Base-by-base conservation (phyloP, 768 basidiomycete genomes). In the Mycena vulgaris region DNA sequence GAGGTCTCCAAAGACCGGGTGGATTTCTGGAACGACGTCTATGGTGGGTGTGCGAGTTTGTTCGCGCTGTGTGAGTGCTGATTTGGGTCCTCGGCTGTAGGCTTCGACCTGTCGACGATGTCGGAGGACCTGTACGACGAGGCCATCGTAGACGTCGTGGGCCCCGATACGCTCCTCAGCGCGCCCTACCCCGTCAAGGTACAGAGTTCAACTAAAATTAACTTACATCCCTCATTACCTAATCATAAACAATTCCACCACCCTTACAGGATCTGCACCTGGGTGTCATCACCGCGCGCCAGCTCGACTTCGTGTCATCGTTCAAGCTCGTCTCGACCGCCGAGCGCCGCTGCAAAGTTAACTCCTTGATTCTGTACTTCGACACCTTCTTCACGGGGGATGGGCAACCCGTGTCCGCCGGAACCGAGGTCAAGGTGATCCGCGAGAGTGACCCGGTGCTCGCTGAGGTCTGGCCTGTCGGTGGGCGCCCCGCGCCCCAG, bases 101-200 rank as follows among this genome's bases (percentile, higher is more conserved):
- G 97, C 2, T 98, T 98, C 78, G 94, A 98, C 75, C 84, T 98
- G 75, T 90, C 92, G 17, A 86, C 87, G 5, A 99, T 99, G 97
- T 85, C 89, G 2, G 84, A 87, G 6, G 89, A 89, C 28, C 82
- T 94, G 9, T 94, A 91, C 74, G 87, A 90, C 14, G 96, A 98
- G 47, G 95, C 95, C 0, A 86, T 97, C 66, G 85, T 97, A 2
- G 96, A 98, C 75, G 87, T 96, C 52, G 89, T 95, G 17, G 83
- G 88, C 11, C 85, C 90, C 2, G 89, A 90, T 25, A 86, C 89
- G 0, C 72, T 96, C 28, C 80, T 93, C 31, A 92, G 92, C 72
- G 84, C 88, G 8, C 88, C 93, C 19, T 87, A 78, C 59, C 80
- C 84, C 4, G 83, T 97, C 75, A 94, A 95, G 81, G 96, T 95